Base-by-base conservation (phyloP, 2,329 filamentous ascomycete genomes). In the Monosporascus sp. region DNA sequence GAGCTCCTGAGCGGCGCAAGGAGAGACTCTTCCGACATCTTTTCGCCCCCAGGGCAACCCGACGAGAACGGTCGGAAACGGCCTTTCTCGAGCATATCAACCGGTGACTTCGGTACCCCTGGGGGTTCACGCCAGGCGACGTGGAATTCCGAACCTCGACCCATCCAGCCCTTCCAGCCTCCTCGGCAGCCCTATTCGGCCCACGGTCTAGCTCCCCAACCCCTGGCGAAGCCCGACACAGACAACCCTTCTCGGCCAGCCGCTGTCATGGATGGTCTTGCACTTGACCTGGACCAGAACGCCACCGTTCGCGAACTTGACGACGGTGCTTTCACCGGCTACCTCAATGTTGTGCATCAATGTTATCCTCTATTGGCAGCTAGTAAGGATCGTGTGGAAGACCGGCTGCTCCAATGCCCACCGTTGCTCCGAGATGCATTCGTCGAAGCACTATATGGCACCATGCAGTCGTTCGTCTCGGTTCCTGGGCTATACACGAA, bases 331-430 rank as follows among this genome's bases (percentile, higher is more conserved):
- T 76, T 79, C 49, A 70, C 75, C 47, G 74, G 74, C 57, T 90
- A 89, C 60, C 78, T 88, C 50, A 75, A 75, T 5, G 72, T 80
- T 15, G 80, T 90, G 20, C 86, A 90, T 60, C 82, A 83, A 15
- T 80, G 81, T 3, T 85, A 88, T 53, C 87, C 87, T 0, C 74
- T 90, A 45, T 73, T 90, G 14, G 79, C 86, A 2, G 75, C 75
- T 50, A 81, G 72, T 51, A 84, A 80, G 61, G 68, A 71, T 15
- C 75, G 76, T n/a, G 67, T 88, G 9, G 78, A 81, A 53, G 74
- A 75, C 8, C 74, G 83, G 20, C 68, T 90, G 20, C 72, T 73
- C 3, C 77, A 79, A 46, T 85, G 82, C 58, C 79, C 83, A 0
- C 62, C 73, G 2, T 67, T 75, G 3, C 73, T 89, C 14, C 78